Conservation (phyloP, 2,329 filamentous ascomycete genomes). For the Metarhizium robertsii region DNA sequence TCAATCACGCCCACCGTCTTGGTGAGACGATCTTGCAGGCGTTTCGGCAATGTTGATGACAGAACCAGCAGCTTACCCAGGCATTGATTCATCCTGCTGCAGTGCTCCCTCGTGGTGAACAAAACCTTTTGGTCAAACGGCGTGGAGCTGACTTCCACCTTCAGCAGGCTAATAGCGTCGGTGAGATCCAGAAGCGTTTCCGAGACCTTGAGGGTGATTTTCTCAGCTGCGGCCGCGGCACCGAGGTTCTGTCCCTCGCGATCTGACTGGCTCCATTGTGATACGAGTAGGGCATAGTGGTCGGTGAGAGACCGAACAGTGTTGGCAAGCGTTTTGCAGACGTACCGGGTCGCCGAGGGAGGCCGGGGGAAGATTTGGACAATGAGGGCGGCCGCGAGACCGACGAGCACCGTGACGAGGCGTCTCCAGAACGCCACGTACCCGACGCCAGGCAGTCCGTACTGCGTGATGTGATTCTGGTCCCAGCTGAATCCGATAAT, state of each 20-base stretch:
- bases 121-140: slow-evolving; percentile 21
- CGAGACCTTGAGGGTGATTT: slow-evolving; percentile 19
- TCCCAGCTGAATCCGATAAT: slow-evolving; percentile 39
- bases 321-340: slow-evolving; percentile 34
- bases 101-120: slow-evolving; percentile 19
- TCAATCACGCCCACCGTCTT: slow-evolving; percentile 29
- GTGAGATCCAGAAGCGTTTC: slow-evolving; percentile 18
- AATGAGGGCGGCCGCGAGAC: slow-evolving; percentile 30
- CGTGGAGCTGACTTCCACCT: slow-evolving; percentile 19
- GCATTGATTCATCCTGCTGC: slow-evolving; percentile 24
- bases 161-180: slow-evolving; percentile 17
- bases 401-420: slow-evolving; percentile 32
- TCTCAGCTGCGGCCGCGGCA: slow-evolving; percentile 14
- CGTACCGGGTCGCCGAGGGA: slow-evolving; percentile 34
- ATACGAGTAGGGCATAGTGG: slow-evolving; percentile 39
- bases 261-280: slow-evolving; percentile 29
- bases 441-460: slow-evolving; percentile 36
- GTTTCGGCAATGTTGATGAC: slow-evolving; percentile 26
- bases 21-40: slow-evolving; percentile 30
- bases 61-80: slow-evolving; percentile 21
- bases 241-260: slow-evolving; percentile 18
- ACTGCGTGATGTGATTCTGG: slow-evolving; percentile 29
- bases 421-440: slow-evolving; percentile 40
- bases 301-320: slow-evolving; percentile 32
- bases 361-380: slow-evolving; percentile 38